Base-by-base conservation (phyloP, 2,329 filamentous ascomycete genomes). In the Paramyrothecium roridum region DNA sequence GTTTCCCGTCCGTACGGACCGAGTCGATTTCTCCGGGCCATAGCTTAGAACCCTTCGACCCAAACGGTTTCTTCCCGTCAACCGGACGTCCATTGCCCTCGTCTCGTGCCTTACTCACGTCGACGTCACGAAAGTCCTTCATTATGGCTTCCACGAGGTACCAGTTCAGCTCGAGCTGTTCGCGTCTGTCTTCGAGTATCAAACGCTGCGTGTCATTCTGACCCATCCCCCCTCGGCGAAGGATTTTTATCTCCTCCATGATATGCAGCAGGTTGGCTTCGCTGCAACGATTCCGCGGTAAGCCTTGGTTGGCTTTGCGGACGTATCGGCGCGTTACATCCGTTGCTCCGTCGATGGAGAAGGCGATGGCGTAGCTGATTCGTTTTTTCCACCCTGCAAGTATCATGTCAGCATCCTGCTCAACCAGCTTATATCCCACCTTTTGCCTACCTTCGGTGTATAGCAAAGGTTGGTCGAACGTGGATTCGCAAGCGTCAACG, bases 311-410 rank as follows among this genome's bases (percentile, higher is more conserved):
- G 57, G 78, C 80, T 72, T 91, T 90, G 63, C 89, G 89, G 13
- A 88, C 85, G 57, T 89, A 88, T 63, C 85, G 79, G 40, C 84
- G 76, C 20, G 86, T 87, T 33, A 88, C 84, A 66, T 88, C 84
- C 33, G 84, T 85, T 13, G 84, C 83, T 19, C 85, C 95, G 58
- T 99, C 95, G 56, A 91, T 92, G 12, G 92, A 96, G 70, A 99
- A 99, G 52, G 93, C 95, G 57, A 99, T 87, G 76, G 92, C 97
- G 75, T 99, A 99, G 0, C 91, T 93, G 78, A 98, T 90, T 77
- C 95, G 96, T 79, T 95, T 95, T 63, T 89, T 87, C 95, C 95
- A 99, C n/a, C 37, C 37, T 43, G 37, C 37, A 16, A 43, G 16
- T 43, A 13, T 13, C 13, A 16, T 6, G n/a, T 43, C 12, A 43